Percentiles rank a stretch among this genome's conserved stretches.
These are phyloP conservation scores for Strombidium stylifer DNA, from an alignment of 73 alveolate species.

Conservation along the genomic window DNA sequence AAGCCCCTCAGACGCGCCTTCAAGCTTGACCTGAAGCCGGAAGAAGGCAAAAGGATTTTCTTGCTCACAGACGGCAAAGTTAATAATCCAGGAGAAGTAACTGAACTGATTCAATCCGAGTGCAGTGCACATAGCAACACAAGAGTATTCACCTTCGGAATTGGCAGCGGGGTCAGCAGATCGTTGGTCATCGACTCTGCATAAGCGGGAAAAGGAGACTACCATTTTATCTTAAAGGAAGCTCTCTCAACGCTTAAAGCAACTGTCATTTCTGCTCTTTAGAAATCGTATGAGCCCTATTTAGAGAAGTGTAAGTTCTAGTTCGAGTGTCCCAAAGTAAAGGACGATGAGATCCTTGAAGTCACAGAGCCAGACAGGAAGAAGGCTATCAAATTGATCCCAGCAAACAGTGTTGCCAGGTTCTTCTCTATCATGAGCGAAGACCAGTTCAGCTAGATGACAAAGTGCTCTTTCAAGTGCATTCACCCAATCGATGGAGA, in stretches of 20 bases:
- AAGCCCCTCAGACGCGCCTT: slow-evolving; percentile 8
- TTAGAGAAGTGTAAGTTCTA: slow-evolving; percentile 2
- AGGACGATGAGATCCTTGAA: no score
- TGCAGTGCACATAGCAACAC: slow-evolving; percentile 18
- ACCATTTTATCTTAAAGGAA: slow-evolving; percentile 50
- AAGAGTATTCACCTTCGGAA: slow-evolving; percentile 71
- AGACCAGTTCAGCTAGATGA: no score
- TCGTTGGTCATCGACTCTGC: slow-evolving; percentile 52
- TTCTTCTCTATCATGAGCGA: no score
- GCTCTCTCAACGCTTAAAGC: slow-evolving; percentile 57
- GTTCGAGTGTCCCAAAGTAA: no score
- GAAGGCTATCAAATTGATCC: no score
- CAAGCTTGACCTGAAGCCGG: no score
- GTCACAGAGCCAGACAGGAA: no score
- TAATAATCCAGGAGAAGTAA: slow-evolving; percentile 40
- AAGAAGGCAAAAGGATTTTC: slow-evolving; percentile 71
- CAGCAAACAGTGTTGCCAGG: no score
- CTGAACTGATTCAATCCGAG: slow-evolving; percentile 35
- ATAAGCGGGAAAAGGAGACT: slow-evolving; percentile 73
- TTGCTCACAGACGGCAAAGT: slow-evolving; percentile 85
- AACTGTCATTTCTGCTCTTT: slow-evolving; percentile 61
- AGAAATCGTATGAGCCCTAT: slow-evolving; percentile 34
- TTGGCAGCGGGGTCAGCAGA: slow-evolving; percentile 67
- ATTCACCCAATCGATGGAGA: no score
- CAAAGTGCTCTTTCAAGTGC: no score